Conservation (phyloP, 805 yeast species). For the Barnettozyma siamensis region DNA sequence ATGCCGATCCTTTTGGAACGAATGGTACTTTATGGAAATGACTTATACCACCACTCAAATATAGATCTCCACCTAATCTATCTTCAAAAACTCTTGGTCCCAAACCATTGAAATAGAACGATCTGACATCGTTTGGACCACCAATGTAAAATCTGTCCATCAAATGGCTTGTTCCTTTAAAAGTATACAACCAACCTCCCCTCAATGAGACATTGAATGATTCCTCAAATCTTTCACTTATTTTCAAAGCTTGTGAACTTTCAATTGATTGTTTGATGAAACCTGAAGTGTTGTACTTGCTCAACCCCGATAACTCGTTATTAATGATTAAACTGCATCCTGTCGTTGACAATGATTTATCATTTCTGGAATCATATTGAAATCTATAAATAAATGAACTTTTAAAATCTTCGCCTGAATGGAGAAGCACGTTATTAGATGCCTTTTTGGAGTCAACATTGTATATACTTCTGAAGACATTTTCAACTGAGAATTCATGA, state of each 20-base stretch:
- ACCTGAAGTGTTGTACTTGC: slow-evolving; percentile 18
- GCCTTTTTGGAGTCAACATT: slow-evolving; percentile 38
- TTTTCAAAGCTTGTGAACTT: slow-evolving; percentile 25
- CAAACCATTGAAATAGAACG: slow-evolving; percentile 60
- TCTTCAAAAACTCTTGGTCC: slow-evolving; percentile 55
- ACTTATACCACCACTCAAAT: slow-evolving; percentile 50
- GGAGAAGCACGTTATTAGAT: slow-evolving; percentile 48
- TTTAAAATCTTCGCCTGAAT: slow-evolving; percentile 61
- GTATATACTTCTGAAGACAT: slow-evolving; percentile 37
- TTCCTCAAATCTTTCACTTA: slow-evolving; percentile 25
- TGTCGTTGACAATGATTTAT: slow-evolving; percentile 35
- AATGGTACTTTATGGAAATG: slow-evolving; percentile 58
- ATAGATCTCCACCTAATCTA: slow-evolving; percentile 63
- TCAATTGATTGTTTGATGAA: slow-evolving; percentile 35
- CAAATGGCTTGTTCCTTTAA: slow-evolving; percentile 39
- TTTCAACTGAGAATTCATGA: slow-evolving; percentile 46
- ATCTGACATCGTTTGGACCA: slow-evolving; percentile 68
- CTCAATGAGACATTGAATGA: slow-evolving; percentile 46
- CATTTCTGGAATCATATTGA: slow-evolving; percentile 36
- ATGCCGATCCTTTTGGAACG: slow-evolving; percentile 39
- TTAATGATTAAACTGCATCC: slow-evolving; percentile 37
- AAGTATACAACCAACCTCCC: slow-evolving; percentile 50
- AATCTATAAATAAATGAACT: slow-evolving; percentile 41
- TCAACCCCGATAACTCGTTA: slow-evolving; percentile 39
- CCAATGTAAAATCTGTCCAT: slow-evolving; percentile 83